phyloP scores from a whole-genome alignment of 495 filamentous ascomycete genomes.

The Penicillium malachiteum region DNA sequence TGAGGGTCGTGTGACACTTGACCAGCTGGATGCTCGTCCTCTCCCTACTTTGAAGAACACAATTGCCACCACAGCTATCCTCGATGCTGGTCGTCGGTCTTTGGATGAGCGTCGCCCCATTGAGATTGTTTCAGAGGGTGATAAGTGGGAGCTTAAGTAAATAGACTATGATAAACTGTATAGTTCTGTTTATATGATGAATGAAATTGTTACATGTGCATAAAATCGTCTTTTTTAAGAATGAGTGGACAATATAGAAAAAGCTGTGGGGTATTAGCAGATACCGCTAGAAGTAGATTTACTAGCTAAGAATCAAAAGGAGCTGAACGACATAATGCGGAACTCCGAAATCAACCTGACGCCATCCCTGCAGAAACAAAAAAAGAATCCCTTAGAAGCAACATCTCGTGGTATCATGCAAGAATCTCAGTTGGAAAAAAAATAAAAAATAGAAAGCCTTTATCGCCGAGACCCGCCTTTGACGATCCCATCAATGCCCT shows the following conservation, averaged over 20 bases:
- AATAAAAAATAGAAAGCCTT: constrained; percentile 1
- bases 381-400: constrained; percentile 8
- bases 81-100: constrained; percentile 79
- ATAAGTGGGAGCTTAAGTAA: constrained; percentile 68
- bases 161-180: not conserved
- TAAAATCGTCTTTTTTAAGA: not conserved
- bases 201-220: not conserved
- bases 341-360: not conserved
- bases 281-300: not conserved
- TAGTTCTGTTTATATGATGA: too few species aligned
- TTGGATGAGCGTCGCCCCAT: constrained; percentile 79
- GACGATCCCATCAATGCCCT: constrained; percentile 43
- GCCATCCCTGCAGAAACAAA: not conserved
- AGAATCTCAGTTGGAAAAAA: constrained; percentile 3
- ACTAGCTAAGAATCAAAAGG: not conserved
- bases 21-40: constrained; percentile 73
- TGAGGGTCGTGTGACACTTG: constrained; percentile 64
- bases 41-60: constrained; percentile 87
- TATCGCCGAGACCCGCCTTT: constrained; percentile 34
- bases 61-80: constrained; percentile 84
- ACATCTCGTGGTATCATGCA: constrained; percentile 35
- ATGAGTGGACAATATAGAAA: too few species aligned
- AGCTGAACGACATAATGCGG: not conserved
- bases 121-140: constrained; percentile 63
- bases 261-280: not conserved